These are phyloP conservation scores for Phytophthora nicotianae DNA, from an alignment of 352 stramenopile genomes.

Conservation along the genomic window DNA sequence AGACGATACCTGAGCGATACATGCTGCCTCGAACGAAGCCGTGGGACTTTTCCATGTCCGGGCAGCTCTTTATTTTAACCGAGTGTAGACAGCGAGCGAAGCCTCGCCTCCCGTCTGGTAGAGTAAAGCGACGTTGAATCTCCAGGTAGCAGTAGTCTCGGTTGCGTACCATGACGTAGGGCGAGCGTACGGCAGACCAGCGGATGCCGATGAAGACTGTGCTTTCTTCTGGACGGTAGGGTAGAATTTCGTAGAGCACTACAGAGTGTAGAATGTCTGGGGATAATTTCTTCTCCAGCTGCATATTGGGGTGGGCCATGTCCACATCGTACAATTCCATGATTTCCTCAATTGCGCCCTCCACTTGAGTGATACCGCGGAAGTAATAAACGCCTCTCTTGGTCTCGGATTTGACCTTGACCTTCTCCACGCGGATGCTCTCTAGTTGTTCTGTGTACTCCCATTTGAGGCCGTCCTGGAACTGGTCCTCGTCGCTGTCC, in stretches of 20 bases:
- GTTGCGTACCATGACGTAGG: constrained; percentile 78
- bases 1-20: constrained; percentile 82
- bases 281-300: constrained; percentile 75
- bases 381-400: constrained; percentile 79
- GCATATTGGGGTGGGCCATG: constrained; percentile 71
- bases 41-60: constrained; percentile 81
- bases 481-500: constrained; percentile 36
- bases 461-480: constrained; percentile 66
- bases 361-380: constrained; percentile 69
- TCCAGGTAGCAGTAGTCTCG: constrained; percentile 83
- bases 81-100: constrained; percentile 83
- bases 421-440: constrained; percentile 76
- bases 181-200: constrained; percentile 72
- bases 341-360: constrained; percentile 69
- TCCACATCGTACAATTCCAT: constrained; percentile 81
- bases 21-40: constrained; percentile 82
- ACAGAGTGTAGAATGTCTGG: constrained; percentile 80
- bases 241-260: constrained; percentile 78
- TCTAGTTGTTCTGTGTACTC: constrained; percentile 76
- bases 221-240: constrained; percentile 54
- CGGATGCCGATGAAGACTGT: constrained; percentile 79
- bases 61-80: constrained; percentile 87
- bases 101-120: constrained; percentile 57
- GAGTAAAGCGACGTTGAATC: constrained; percentile 70
- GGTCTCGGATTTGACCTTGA: constrained; percentile 63